Conservation (phyloP, 2,329 filamentous ascomycete genomes). For the Trichoderma sp. region DNA sequence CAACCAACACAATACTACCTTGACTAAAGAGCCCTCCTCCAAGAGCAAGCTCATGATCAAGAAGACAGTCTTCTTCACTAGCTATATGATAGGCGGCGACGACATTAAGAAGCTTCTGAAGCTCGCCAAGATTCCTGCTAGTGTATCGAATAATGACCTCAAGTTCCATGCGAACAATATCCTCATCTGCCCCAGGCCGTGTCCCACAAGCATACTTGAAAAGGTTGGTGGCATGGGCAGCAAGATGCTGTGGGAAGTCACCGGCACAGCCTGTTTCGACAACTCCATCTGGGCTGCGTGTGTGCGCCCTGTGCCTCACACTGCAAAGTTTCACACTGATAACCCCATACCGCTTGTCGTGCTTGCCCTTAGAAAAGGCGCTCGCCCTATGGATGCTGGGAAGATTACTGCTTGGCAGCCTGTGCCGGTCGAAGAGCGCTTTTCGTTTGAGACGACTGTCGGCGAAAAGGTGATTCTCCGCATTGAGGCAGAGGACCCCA, state of each 20-base stretch:
- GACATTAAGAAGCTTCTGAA: slow-evolving; percentile 73
- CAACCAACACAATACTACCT: slow-evolving; percentile 74
- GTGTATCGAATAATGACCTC: slow-evolving; percentile 67
- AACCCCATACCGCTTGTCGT: slow-evolving; percentile 78
- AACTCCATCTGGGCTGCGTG: slow-evolving; percentile 86
- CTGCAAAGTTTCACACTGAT: slow-evolving; percentile 73
- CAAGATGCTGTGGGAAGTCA: slow-evolving; percentile 82
- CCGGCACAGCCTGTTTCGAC: slow-evolving; percentile 71
- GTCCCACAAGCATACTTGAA: slow-evolving; percentile 69
- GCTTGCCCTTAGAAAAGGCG: slow-evolving; percentile 74
- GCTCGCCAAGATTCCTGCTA: slow-evolving; percentile 65
- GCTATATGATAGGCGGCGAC: slow-evolving; percentile 75
- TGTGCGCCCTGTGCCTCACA: slow-evolving; percentile 70
- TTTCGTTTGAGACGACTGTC: slow-evolving; percentile 79
- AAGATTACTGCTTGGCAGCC: slow-evolving; percentile 85
- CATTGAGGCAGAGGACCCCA: slow-evolving; percentile 70
- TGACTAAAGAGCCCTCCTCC: slow-evolving; percentile 35
- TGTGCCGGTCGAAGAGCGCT: slow-evolving; percentile 67
- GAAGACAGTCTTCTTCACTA: slow-evolving; percentile 88
- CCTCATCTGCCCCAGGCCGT: slow-evolving; percentile 79
- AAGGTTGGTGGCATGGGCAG: slow-evolving; percentile 86
- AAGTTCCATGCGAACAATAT: slow-evolving; percentile 87
- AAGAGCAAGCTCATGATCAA: slow-evolving; percentile 67
- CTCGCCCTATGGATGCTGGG: slow-evolving; percentile 75
- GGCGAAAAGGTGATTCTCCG: slow-evolving; percentile 83